Conservation (phyloP, 23 red algal genomes). For the Gracilaria vermiculophylla region DNA sequence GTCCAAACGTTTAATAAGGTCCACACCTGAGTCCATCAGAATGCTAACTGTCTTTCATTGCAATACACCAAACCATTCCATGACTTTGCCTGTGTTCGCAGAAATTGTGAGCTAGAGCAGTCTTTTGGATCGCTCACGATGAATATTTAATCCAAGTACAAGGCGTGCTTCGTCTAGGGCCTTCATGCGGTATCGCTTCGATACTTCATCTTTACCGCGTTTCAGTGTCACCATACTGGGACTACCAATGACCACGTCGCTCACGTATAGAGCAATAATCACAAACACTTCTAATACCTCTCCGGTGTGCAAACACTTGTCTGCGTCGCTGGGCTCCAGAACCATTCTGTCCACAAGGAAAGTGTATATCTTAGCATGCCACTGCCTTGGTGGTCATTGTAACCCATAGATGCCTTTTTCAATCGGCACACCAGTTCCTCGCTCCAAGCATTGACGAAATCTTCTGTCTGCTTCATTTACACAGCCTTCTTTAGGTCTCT, state of each 20-base stretch:
- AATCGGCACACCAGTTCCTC: slow-evolving; percentile 21
- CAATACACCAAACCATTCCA: slow-evolving; percentile 37
- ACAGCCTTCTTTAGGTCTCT: slow-evolving; percentile 17
- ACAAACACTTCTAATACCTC: background rate
- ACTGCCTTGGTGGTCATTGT: background rate
- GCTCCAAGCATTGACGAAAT: background rate
- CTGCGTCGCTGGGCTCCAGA: slow-evolving; percentile 18
- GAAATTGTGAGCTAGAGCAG: background rate
- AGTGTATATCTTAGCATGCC: slow-evolving; percentile 6
- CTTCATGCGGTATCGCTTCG: slow-evolving; percentile 3
- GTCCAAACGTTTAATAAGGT: background rate
- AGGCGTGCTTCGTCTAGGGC: slow-evolving; percentile 15
- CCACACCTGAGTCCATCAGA: background rate
- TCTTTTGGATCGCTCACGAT: slow-evolving; percentile 4
- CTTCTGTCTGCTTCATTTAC: slow-evolving; percentile 36
- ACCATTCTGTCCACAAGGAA: slow-evolving; percentile 3
- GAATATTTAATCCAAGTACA: slow-evolving; percentile 28
- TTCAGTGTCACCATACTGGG: slow-evolving; percentile 1
- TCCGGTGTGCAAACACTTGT: slow-evolving; percentile 8
- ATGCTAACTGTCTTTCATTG: slow-evolving; percentile 14
- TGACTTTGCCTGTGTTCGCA: background rate
- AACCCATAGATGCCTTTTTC: slow-evolving; percentile 10
- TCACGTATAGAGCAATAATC: slow-evolving; percentile 47
- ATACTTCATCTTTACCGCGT: slow-evolving; percentile 7
- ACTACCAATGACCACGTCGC: background rate